phyloP scores from a whole-genome alignment of 306 rosid genomes.

The Urtica urens region DNA sequence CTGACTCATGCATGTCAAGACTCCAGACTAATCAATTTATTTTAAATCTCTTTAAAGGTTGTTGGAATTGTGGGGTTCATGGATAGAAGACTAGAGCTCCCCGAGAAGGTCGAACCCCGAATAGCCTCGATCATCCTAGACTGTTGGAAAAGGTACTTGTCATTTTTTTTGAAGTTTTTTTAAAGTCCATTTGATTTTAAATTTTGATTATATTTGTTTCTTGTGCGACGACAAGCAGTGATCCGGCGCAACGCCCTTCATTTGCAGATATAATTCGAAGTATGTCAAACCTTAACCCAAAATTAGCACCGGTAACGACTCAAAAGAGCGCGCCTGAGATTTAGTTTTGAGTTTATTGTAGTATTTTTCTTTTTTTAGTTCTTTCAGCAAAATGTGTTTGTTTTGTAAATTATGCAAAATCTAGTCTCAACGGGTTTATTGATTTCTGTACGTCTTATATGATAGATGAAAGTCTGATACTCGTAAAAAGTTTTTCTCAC shows the following conservation, averaged over 20 bases:
- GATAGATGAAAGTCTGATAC: no score
- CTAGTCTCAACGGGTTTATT: no score
- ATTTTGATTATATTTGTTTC: slow-evolving; percentile 15
- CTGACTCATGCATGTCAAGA: not conserved
- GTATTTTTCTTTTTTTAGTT: slow-evolving; percentile 15
- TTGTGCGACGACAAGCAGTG: slow-evolving; percentile 29
- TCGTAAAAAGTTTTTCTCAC: no score
- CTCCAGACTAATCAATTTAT: not conserved
- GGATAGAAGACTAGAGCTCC: slow-evolving; percentile 67
- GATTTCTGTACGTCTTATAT: no score
- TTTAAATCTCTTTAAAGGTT: slow-evolving; percentile 36
- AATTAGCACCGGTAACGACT: slow-evolving; percentile 22
- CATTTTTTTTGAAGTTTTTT: not conserved
- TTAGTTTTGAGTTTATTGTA: slow-evolving; percentile 6
- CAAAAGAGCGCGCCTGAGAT: slow-evolving; percentile 27
- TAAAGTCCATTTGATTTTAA: not conserved
- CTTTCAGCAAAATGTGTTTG: not conserved
- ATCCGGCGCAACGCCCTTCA: slow-evolving; percentile 57
- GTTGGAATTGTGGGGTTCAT: slow-evolving; percentile 79
- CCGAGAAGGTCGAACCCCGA: slow-evolving; percentile 50
- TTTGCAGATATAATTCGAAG: slow-evolving; percentile 53
- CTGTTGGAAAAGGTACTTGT: slow-evolving; percentile 57
- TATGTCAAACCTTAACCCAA: slow-evolving; percentile 27
- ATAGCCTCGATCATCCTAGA: slow-evolving; percentile 43
- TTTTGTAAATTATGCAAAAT: not conserved